Conservation (phyloP, 495 filamentous ascomycete genomes). For the Aspergillus nidulans region DNA sequence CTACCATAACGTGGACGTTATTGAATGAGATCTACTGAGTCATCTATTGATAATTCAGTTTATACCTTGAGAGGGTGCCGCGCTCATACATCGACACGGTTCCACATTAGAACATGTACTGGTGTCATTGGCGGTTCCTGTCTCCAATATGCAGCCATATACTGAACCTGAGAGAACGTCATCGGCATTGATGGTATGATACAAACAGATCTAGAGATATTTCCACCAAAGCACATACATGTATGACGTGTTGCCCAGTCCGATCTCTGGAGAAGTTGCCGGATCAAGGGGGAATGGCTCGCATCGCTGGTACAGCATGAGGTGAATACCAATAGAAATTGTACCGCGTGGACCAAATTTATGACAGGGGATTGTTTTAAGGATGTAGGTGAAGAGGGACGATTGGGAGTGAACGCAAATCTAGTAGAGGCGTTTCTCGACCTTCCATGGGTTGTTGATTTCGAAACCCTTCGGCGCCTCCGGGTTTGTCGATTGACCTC, state of each 20-base stretch:
- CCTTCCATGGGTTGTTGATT: conserved; percentile 92
- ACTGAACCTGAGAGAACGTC: background rate
- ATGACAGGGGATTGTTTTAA: background rate
- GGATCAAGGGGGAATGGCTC: conserved; percentile 16
- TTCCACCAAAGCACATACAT: background rate
- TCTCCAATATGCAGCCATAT: background rate
- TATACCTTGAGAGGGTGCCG: background rate
- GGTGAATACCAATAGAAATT: background rate
- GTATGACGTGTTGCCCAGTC: background rate
- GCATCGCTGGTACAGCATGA: background rate
- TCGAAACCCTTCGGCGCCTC: conserved; percentile 85
- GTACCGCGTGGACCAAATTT: background rate
- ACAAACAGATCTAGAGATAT: background rate
- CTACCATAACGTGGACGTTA: conserved; percentile 1
- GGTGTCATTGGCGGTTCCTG: background rate
- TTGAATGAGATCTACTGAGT: background rate
- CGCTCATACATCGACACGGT: background rate
- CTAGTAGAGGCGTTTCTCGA: conserved; percentile 49
- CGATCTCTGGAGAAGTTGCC: background rate
- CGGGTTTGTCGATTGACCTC: conserved; percentile 81
- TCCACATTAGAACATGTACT: background rate
- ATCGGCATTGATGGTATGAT: conserved; percentile 5
- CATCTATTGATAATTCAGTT: background rate
- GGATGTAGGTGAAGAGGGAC: background rate
- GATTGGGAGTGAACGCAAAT: background rate